Evolutionary conservation across 164 flowering plant species (phyloP).

Genomic region (Liriodendron chinense): DNA sequence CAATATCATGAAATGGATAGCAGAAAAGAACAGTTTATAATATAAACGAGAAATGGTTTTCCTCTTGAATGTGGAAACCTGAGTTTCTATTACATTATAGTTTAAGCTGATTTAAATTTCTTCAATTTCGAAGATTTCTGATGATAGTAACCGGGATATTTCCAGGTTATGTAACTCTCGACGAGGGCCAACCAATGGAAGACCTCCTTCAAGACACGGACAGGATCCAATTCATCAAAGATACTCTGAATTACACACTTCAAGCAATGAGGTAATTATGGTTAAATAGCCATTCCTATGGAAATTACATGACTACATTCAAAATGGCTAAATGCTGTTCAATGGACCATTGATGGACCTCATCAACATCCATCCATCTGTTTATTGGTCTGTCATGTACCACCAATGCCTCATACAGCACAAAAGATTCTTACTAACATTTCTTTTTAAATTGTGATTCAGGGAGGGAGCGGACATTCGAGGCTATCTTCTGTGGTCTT

Average conservation of each 20-base stretch:
- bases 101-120: not conserved
- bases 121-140: not conserved
- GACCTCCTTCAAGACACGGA: slow-evolving; percentile 21
- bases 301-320: not conserved
- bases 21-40: too few species aligned
- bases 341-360: not conserved
- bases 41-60: too few species aligned
- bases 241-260: slow-evolving; percentile 17
- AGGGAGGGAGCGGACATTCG: slow-evolving; percentile 18
- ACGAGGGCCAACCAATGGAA: slow-evolving; percentile 19
- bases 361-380: not conserved
- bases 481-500: slow-evolving; percentile 34
- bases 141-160: not conserved
- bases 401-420: not conserved
- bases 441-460: not conserved
- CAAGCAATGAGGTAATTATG: slow-evolving; percentile 22
- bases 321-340: not conserved
- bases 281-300: not conserved
- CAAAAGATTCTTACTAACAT: not conserved
- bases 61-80: too few species aligned
- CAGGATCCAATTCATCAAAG: slow-evolving; percentile 19
- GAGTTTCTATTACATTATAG: too few species aligned
- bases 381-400: not conserved
- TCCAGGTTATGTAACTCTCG: slow-evolving; percentile 23
- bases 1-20: too few species aligned